A percentile compares a stretch with the other conserved stretches of the same genome.
These are phyloP conservation scores for Suillus clintonianus DNA, from an alignment of 768 basidiomycete species.

Conservation along the genomic window DNA sequence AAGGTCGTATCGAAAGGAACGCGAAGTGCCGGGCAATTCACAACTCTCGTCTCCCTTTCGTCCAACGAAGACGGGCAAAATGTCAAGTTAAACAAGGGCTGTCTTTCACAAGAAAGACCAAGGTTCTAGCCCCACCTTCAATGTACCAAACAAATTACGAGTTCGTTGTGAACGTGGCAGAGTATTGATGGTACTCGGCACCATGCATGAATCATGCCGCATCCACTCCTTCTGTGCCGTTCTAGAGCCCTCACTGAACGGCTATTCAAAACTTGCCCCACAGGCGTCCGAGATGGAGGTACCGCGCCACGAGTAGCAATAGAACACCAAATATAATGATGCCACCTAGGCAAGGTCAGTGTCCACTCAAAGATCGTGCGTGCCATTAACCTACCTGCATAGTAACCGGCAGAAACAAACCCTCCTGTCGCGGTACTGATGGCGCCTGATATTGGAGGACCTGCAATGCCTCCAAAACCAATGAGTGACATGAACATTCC, in stretches of 20 bases:
- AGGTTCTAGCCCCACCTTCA: too few relatives aligned
- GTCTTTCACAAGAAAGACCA: too few relatives aligned
- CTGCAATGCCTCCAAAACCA: slow-evolving; percentile 62
- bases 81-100: too few relatives aligned
- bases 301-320: slow-evolving; percentile 41
- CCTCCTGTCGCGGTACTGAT: slow-evolving; percentile 55
- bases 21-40: too few relatives aligned
- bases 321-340: slow-evolving; percentile 42
- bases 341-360: slow-evolving; percentile 28
- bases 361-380: background rate
- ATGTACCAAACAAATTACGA: too few relatives aligned
- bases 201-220: background rate
- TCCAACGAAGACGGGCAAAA: too few relatives aligned
- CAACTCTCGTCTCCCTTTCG: too few relatives aligned
- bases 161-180: too few relatives aligned
- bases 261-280: slow-evolving; percentile 33
- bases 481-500: slow-evolving; percentile 66
- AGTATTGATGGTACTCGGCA: too few relatives aligned
- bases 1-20: too few relatives aligned
- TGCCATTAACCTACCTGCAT: slow-evolving; percentile 35
- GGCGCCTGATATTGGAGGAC: slow-evolving; percentile 74
- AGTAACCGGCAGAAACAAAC: slow-evolving; percentile 39
- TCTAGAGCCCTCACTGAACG: background rate
- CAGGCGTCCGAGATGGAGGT: slow-evolving; percentile 41
- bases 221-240: background rate